Evolutionary conservation across 2,329 filamentous ascomycete species (phyloP), one percentile per base, ranked within the genome.

Genomic region (Ascosphaera apis): DNA sequence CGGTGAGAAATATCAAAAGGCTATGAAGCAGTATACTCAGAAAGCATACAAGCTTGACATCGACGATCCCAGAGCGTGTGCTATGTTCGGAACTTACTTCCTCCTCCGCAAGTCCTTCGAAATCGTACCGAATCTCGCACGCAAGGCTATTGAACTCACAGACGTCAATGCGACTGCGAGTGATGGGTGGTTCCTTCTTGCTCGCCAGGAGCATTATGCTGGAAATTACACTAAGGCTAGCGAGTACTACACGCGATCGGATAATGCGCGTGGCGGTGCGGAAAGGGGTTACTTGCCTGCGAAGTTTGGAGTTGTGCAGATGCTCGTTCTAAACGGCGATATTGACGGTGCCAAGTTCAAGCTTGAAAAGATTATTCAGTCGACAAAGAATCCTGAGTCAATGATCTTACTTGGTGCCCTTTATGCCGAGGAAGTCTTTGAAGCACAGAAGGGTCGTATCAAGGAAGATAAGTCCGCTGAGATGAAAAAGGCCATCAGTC

Each of bases 91-190:
- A 32, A 67, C 72, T 42, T 93, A 92, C 54, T 95, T 93, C 55
- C 61, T 93, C 18, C 74, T 82, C 2, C 70, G 79, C 47, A 91
- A 83, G 51, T 71, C 73, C 6, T 76, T 82, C 55, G 59, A 70
- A 16, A 83, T 82, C 40, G 83, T 88, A 7, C 83, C 95, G 44
- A 73, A 74, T 15, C 65, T 98, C 13, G 81, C 86, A 5, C 78
- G 84, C 52, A 88, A 88, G 53, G 84, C 88, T 4, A 93, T 98
- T 42, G 82, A 93, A 49, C 76, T 81, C 47, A 95, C 88, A 2
- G 88, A 98, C 50, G 81, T 95, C 45, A 92, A 92, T 53, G 81
- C 84, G 3, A 82, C 95, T 53, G 86, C 86, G 16, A 92, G 86
- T 56, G 91, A 98, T 51, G 91, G 88, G 25, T 95, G 86, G 84